Percentiles rank a stretch among this genome's conserved stretches.
Evolutionary conservation across 2,329 filamentous ascomycete genomes (phyloP).

Genomic region (Blastomyces silverae): DNA sequence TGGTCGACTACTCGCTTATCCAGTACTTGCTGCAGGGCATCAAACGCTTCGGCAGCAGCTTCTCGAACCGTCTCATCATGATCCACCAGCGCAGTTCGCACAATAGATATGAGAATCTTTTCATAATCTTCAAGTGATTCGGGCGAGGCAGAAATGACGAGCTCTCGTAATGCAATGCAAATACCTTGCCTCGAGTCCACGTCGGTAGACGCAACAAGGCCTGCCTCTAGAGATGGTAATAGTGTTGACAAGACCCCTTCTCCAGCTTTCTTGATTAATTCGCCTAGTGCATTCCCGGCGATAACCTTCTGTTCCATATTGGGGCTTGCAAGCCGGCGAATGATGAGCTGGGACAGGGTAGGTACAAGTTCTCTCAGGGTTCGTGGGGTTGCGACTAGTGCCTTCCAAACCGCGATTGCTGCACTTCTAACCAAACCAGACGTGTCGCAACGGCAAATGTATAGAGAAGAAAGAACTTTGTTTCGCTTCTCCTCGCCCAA

Average conservation of each 20-base stretch:
- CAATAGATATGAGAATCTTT: slow-evolving; percentile 87
- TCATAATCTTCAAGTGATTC: slow-evolving; percentile 92
- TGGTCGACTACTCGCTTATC: slow-evolving; percentile 94
- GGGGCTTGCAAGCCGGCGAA: slow-evolving; percentile 83
- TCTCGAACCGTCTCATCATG: slow-evolving; percentile 84
- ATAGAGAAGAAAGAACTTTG: slow-evolving; percentile 93
- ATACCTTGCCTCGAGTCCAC: slow-evolving; percentile 94
- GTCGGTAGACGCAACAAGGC: slow-evolving; percentile 79
- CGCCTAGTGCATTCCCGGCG: slow-evolving; percentile 91
- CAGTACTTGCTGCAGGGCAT: slow-evolving; percentile 84
- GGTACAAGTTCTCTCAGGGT: slow-evolving; percentile 94
- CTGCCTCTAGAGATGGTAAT: slow-evolving; percentile 85
- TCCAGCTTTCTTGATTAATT: slow-evolving; percentile 93
- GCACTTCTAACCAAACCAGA: slow-evolving; percentile 83
- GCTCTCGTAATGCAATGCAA: slow-evolving; percentile 87
- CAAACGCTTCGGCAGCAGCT: slow-evolving; percentile 93
- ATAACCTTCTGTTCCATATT: slow-evolving; percentile 99
- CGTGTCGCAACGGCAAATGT: slow-evolving; percentile 96
- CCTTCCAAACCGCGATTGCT: slow-evolving; percentile 93
- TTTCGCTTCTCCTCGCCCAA: slow-evolving; percentile 95
- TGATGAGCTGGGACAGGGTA: slow-evolving; percentile 89
- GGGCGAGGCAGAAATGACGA: slow-evolving; percentile 79
- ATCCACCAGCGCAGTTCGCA: slow-evolving; percentile 87
- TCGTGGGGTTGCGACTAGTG: slow-evolving; percentile 80
- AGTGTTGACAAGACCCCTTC: slow-evolving; percentile 84